Evolutionary conservation across 2,329 filamentous ascomycete species (phyloP), one percentile per base, ranked within the genome.

Genomic region (Lachnellula occidentalis): DNA sequence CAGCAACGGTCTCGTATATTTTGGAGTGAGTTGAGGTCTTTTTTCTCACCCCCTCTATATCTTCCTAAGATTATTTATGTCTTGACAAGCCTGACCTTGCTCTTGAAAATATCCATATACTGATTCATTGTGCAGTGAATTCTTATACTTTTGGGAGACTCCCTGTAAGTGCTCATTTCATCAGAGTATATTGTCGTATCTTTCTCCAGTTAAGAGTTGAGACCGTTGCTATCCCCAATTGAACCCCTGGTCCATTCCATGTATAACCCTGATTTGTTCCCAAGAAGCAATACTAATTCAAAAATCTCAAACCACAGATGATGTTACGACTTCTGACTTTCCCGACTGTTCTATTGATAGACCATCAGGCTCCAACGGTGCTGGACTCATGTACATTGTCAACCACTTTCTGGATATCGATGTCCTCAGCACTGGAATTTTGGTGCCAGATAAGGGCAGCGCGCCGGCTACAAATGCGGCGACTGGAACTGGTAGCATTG

Each of bases 91-190:
- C 9, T 31, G 27, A 9, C 27, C 27, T 31, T 31, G 2, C 27
- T 31, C 9, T 12, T 31, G 27, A 31, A 31, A 12, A 31, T 31
- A 31, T 31, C 9, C 27, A 31, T 31, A 4, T 31, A 31, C 27
- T 31, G 27, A 31, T 11, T 31, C 9, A 4, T 31, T 31, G 9
- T 11, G 27, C 27, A 31, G 27, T 66, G 78, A 87, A 66, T 88
- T 84, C 65, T 71, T 73, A 22, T 83, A 82, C 70, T 79, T 86
- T 61, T 91, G 87, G 74, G 88, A 92, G 68, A 92, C 87, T 45
- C 76, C 80, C 0, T 92, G 27, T 31, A 31, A 4, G 27, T 31
- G 27, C 9, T 12, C 27, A 12, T 31, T 12, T 31, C 2, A 11
- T 31, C 12, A 11, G 9, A 12, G 27, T 9, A 12, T 8, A 31